These are phyloP conservation scores for Alternaria hordeiaustralica DNA, from an alignment of 2,329 filamentous ascomycete genomes.

Conservation along the genomic window DNA sequence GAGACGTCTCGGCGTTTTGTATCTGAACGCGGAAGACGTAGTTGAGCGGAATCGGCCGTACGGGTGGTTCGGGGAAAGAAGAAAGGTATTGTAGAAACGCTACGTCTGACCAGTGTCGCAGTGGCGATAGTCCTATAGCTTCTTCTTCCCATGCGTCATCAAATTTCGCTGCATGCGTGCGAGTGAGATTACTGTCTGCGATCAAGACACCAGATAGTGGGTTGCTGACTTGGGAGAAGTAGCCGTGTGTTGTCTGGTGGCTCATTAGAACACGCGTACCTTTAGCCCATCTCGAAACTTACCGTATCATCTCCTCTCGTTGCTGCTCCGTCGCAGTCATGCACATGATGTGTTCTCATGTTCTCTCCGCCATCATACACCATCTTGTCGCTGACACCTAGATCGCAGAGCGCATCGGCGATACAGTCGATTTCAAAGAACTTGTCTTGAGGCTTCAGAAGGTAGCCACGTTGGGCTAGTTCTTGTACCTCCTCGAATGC, in stretches of 20 bases:
- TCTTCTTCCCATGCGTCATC: background rate
- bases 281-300: background rate
- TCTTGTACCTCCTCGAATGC: background rate
- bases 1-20: background rate
- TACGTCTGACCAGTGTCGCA: constrained; percentile 20
- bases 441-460: background rate
- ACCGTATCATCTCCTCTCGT: background rate
- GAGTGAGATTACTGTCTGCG: background rate
- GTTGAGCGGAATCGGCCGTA: background rate
- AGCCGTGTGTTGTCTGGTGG: background rate
- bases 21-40: constrained; percentile 10
- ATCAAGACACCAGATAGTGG: background rate
- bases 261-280: background rate
- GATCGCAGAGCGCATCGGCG: background rate
- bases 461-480: background rate
- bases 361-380: background rate
- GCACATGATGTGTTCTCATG: background rate
- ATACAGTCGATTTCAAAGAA: background rate
- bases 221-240: background rate
- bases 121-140: background rate
- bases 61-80: background rate
- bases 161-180: background rate
- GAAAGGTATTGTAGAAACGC: constrained; percentile 13
- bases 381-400: background rate
- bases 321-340: background rate